Conservation (phyloP, 352 stramenopile genomes). For the Globisporangium alternatum region DNA sequence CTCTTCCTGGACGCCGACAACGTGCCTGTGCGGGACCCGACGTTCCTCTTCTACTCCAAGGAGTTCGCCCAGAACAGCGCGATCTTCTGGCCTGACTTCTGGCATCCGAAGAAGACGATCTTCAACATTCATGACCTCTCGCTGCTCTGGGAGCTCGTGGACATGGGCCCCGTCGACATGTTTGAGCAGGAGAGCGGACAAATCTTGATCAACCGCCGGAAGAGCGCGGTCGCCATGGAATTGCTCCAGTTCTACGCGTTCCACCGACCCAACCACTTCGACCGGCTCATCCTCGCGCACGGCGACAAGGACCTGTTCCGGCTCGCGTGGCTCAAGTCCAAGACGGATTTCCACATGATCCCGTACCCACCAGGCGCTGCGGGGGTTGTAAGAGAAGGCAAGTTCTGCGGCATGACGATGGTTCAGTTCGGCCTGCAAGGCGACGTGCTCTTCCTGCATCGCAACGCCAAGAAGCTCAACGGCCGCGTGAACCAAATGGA, state of each 20-base stretch:
- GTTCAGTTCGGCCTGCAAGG: conserved; percentile 56
- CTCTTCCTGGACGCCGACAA: conserved; percentile 79
- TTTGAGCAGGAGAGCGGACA: conserved; percentile 81
- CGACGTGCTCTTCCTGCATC: conserved; percentile 66
- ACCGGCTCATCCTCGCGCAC: conserved; percentile 55
- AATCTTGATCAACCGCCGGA: conserved; percentile 56
- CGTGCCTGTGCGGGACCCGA: conserved; percentile 57
- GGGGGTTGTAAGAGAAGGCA: conserved; percentile 31
- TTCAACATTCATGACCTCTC: conserved; percentile 65
- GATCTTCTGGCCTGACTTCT: conserved; percentile 81
- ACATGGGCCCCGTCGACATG: conserved; percentile 64
- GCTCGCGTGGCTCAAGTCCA: conserved; percentile 72
- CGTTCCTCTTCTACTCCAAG: conserved; percentile 51
- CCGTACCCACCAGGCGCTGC: conserved; percentile 41
- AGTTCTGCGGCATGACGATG: conserved; percentile 78
- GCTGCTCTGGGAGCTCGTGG: conserved; percentile 63
- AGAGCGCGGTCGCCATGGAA: conserved; percentile 36
- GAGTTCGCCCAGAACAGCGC: conserved; percentile 45
- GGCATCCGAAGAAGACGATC: conserved; percentile 65
- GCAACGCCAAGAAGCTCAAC: conserved; percentile 69
- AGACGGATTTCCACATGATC: conserved; percentile 62
- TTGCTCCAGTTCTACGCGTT: conserved; percentile 63
- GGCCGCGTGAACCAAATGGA: conserved; percentile 43
- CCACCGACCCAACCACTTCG: conserved; percentile 58
- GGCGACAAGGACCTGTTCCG: conserved; percentile 83